Percentiles rank a stretch among this genome's conserved stretches.
phyloP scores from a whole-genome alignment of 257 asterid species.

The Cordia subcordata region DNA sequence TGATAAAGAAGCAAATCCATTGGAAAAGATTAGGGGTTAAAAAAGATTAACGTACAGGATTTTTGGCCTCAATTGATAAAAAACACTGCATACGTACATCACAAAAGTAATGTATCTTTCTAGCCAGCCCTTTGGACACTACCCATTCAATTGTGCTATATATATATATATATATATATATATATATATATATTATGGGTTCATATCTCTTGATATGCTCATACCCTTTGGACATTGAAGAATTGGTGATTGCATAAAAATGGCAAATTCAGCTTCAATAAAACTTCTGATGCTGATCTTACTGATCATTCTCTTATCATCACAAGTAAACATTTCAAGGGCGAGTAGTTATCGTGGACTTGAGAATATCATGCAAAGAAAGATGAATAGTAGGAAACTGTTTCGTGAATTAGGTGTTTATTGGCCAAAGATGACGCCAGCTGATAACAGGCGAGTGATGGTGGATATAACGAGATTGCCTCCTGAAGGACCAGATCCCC shows the following conservation, averaged over 20 bases:
- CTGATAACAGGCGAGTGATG: constrained; percentile 16
- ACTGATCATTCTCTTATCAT: constrained; percentile 20
- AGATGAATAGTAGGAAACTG: constrained; percentile 32
- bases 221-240: not conserved
- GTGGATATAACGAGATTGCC: constrained; percentile 25
- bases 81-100: too few species aligned
- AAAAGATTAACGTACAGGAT: too few species aligned
- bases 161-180: too few species aligned
- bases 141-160: constrained; percentile 23
- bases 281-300: constrained; percentile 18
- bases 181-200: too few species aligned
- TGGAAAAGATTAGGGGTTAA: too few species aligned
- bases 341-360: constrained; percentile 27
- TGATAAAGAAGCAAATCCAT: too few species aligned
- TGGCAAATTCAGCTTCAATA: constrained; percentile 28
- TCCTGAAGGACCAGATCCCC: constrained; percentile 52
- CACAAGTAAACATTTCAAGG: constrained; percentile 13
- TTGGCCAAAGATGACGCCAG: constrained; percentile 10
- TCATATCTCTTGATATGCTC: constrained; percentile 11
- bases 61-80: too few species aligned
- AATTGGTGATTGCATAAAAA: constrained; percentile 3
- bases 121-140: too few species aligned
- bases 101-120: too few species aligned
- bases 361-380: constrained; percentile 13
- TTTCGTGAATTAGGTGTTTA: constrained; percentile 23